These are phyloP conservation scores for Paxillus ammoniavirescens DNA, from an alignment of 768 basidiomycete genomes.

Conservation along the genomic window DNA sequence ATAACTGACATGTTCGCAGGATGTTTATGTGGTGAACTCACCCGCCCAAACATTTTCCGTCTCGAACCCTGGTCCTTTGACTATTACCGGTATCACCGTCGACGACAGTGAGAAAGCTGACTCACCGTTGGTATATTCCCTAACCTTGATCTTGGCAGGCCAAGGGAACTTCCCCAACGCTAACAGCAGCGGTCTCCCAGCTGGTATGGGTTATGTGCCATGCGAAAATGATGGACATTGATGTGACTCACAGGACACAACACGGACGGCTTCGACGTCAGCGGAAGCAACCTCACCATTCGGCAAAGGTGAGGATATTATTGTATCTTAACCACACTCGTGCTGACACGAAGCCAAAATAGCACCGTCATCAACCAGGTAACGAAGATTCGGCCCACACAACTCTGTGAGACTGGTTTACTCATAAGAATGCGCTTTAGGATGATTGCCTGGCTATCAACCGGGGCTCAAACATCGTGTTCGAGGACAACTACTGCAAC, in stretches of 20 bases:
- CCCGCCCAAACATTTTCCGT: slow-evolving; percentile 36
- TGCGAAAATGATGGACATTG: not conserved
- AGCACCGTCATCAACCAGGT: no score
- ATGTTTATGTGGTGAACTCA: slow-evolving; percentile 39
- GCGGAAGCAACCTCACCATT: slow-evolving; percentile 37
- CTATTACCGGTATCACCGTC: slow-evolving; percentile 47
- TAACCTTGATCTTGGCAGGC: slow-evolving; percentile 32
- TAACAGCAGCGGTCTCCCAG: slow-evolving; percentile 47
- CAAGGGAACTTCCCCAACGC: slow-evolving; percentile 51
- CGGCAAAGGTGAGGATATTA: slow-evolving; percentile 12
- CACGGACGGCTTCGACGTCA: slow-evolving; percentile 50
- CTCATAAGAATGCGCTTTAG: slow-evolving; percentile 12
- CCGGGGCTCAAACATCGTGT: slow-evolving; percentile 40
- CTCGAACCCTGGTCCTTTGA: slow-evolving; percentile 26
- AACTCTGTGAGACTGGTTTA: no score
- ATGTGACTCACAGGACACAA: slow-evolving; percentile 35
- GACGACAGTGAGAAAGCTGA: slow-evolving; percentile 50
- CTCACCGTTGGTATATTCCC: not conserved
- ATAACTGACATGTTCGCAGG: slow-evolving; percentile 15
- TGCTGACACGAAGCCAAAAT: not conserved
- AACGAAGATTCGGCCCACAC: no score
- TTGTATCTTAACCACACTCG: not conserved
- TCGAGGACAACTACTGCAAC: slow-evolving; percentile 52
- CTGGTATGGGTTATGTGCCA: slow-evolving; percentile 32
- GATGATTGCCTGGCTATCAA: slow-evolving; percentile 66